Conservation (phyloP, 495 filamentous ascomycete genomes). For the Annulohypoxylon moriforme region DNA sequence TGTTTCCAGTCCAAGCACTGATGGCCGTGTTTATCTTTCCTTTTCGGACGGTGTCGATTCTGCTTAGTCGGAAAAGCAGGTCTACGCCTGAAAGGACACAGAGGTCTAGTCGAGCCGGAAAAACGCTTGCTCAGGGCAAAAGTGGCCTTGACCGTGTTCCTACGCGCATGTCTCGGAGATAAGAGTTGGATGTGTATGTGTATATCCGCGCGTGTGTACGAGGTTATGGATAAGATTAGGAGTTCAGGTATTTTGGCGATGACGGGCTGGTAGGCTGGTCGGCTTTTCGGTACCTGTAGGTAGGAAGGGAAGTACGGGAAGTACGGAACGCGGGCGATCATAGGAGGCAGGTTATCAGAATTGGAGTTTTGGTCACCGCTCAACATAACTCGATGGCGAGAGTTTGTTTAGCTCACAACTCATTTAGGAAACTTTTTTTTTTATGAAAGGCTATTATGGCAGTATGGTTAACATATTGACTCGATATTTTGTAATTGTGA, state of each 20-base stretch:
- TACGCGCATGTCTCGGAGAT: slow-evolving; percentile 42
- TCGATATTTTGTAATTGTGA: background rate
- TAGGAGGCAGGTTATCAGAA: slow-evolving; percentile 5
- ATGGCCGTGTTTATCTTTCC: slow-evolving; percentile 43
- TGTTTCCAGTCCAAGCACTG: slow-evolving; percentile 51
- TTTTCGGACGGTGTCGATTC: slow-evolving; percentile 38
- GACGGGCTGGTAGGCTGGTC: slow-evolving; percentile 15
- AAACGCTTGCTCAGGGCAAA: slow-evolving; percentile 22
- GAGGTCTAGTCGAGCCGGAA: slow-evolving; percentile 27
- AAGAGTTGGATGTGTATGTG: background rate
- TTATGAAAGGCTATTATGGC: background rate
- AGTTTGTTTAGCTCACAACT: background rate
- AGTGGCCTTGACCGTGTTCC: slow-evolving; percentile 43
- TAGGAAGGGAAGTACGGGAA: background rate
- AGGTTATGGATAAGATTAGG: slow-evolving; percentile 9
- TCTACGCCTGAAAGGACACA: slow-evolving; percentile 30
- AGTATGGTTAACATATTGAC: background rate
- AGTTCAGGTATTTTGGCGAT: slow-evolving; percentile 1
- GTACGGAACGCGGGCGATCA: slow-evolving; percentile 1
- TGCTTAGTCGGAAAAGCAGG: slow-evolving; percentile 43
- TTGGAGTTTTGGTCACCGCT: slow-evolving; percentile 27
- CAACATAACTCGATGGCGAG: background rate
- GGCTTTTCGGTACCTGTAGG: background rate
- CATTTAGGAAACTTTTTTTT: background rate
- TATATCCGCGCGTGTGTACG: slow-evolving; percentile 8